Percentiles rank a stretch among this genome's conserved stretches.
Conservation (phyloP, 768 basidiomycete genomes). For the Dacryopinax primogenitus region DNA sequence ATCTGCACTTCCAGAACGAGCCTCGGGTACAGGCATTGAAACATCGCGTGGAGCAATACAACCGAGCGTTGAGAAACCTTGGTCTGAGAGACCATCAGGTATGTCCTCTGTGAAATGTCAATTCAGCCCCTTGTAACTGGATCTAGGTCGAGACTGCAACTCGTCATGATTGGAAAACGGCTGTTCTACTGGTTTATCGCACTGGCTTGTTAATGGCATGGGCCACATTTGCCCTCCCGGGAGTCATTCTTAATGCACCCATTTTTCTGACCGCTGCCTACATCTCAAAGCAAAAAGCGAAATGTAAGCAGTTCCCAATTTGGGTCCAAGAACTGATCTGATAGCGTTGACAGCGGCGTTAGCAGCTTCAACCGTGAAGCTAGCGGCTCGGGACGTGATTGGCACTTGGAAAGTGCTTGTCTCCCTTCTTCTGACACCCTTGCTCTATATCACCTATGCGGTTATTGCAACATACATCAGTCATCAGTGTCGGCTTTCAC, state of each 20-base stretch:
- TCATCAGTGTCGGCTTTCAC: constrained; percentile 48
- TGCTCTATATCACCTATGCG: constrained; percentile 75
- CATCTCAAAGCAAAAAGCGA: constrained; percentile 78
- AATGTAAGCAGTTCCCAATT: constrained; percentile 40
- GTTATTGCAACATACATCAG: constrained; percentile 64
- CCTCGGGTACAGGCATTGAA: constrained; percentile 76
- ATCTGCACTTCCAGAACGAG: constrained; percentile 83
- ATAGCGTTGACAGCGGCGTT: constrained; percentile 58
- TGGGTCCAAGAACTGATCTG: neutral
- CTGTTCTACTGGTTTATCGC: constrained; percentile 77
- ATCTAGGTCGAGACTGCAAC: constrained; percentile 72
- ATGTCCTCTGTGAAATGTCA: constrained; percentile 12
- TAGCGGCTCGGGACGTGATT: constrained; percentile 87
- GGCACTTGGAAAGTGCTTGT: constrained; percentile 97
- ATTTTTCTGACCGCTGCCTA: constrained; percentile 84
- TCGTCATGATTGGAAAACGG: constrained; percentile 72
- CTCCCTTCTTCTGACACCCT: constrained; percentile 73
- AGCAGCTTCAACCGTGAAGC: constrained; percentile 87
- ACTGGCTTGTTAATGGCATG: constrained; percentile 63
- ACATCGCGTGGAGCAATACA: constrained; percentile 74
- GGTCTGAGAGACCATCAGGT: constrained; percentile 92
- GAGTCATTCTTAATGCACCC: constrained; percentile 79
- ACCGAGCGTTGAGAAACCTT: constrained; percentile 72
- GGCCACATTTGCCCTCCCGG: constrained; percentile 76
- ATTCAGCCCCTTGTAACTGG: neutral